Evolutionary conservation across 495 filamentous ascomycete genomes (phyloP), one percentile per base, ranked within the genome.

Genomic region (Penicillium chermesinum): DNA sequence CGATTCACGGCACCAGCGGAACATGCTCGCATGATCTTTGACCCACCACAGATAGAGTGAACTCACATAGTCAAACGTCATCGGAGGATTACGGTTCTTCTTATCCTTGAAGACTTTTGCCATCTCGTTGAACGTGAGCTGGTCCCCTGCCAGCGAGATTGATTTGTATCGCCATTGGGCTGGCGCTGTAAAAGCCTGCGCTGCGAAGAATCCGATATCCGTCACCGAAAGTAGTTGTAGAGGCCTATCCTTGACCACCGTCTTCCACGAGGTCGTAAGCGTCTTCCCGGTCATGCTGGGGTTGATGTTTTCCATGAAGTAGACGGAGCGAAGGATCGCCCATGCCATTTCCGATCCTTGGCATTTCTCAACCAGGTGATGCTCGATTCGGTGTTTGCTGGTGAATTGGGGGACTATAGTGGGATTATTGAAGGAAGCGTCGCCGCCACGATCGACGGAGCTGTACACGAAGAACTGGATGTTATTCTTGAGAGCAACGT

Each of bases 371-470:
- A 75, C 66, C 14, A 89, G 72, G 53, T 87, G 69, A 38, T 71
- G 41, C 67, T 88, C 83, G 60, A 87, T 76, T 21, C 80, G 61
- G 54, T 85, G 77, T 64, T 88, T 88, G 61, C 54, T 62, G 41
- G 65, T 56, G 62, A 87, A 88, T 58, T 87, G 84, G 35, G 77
- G 75, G 40, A 87, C 64, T 1, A 70, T 51, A 1, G 85, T 86
- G 8, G 78, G 74, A 49, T 76, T 82, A 13, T 67, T 53, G 55
- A 72, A 74, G 42, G 73, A 79, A 33, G 63, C 62, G 20, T 80
- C 72, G 38, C 82, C 84, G 41, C 82, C 82, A 15, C 84, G 81
- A 52, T 88, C 86, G 9, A 86, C 83, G 25, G 78, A 83, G 17
- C 67, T 72, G 63, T 86, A 86, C 14, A 88, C 77, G 61, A 88